A percentile compares a stretch with the other conserved stretches of the same genome.
Evolutionary conservation across 2,329 filamentous ascomycete species (phyloP).

Genomic region (Bisporella sp.): DNA sequence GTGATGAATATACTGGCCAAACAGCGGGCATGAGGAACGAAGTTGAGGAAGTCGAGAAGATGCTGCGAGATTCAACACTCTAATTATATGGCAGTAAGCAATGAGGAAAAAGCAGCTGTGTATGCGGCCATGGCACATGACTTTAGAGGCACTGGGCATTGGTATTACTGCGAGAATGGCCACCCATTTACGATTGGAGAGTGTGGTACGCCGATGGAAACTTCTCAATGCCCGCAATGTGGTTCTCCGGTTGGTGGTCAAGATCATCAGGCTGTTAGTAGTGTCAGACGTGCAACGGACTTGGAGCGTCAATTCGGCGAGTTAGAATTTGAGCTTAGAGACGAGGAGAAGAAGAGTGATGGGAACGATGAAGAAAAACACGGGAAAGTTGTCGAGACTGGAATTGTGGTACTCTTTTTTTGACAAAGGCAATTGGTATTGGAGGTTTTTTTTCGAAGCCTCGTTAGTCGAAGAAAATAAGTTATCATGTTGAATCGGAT

Average conservation of each 20-base stretch:
- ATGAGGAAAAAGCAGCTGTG: slow-evolving; percentile 43
- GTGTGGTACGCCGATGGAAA: slow-evolving; percentile 59
- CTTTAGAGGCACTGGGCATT: slow-evolving; percentile 49
- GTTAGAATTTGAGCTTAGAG: slow-evolving; percentile 15
- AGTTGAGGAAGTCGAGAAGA: slow-evolving; percentile 37
- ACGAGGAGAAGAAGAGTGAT: slow-evolving; percentile 4
- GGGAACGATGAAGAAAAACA: slow-evolving; percentile 1
- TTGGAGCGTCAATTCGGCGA: slow-evolving; percentile 35
- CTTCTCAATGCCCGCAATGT: slow-evolving; percentile 56
- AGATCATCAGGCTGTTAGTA: slow-evolving; percentile 40
- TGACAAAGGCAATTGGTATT: neutral
- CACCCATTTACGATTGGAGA: slow-evolving; percentile 60
- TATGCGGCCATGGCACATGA: slow-evolving; percentile 44
- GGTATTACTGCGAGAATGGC: slow-evolving; percentile 50
- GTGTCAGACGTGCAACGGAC: slow-evolving; percentile 42
- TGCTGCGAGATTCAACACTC: slow-evolving; percentile 40
- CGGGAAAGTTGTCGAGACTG: slow-evolving; percentile 5
- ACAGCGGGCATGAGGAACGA: slow-evolving; percentile 28
- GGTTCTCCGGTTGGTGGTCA: slow-evolving; percentile 47
- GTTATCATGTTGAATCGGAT: no score
- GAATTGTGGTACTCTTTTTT: slow-evolving; percentile 4
- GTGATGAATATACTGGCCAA: slow-evolving; percentile 16
- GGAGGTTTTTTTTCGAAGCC: neutral
- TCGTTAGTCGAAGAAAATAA: no score
- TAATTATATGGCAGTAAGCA: slow-evolving; percentile 41